Conservation (phyloP, 1,284 basidiomycete genomes). For the Moesziomyces sp. region DNA sequence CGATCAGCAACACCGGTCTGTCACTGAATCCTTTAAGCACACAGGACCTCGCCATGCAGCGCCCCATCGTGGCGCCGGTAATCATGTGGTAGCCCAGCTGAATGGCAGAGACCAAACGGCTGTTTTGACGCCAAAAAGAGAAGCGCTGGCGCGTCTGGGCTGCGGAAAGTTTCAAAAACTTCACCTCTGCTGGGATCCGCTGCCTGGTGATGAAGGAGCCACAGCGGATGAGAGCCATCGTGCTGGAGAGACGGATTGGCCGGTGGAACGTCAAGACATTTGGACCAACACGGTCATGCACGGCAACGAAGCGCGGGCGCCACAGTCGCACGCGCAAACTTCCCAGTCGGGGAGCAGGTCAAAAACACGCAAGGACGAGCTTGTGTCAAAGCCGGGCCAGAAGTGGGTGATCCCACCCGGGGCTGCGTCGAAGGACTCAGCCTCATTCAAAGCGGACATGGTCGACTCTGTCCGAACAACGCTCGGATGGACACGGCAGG, state of each 20-base stretch:
- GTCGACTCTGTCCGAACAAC: constrained; percentile 32
- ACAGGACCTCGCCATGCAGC: constrained; percentile 33
- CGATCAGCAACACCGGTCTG: not conserved
- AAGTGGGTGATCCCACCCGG: constrained; percentile 19
- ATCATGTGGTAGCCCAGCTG: constrained; percentile 4
- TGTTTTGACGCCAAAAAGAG: constrained; percentile 7
- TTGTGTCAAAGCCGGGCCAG: not conserved
- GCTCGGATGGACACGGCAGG: constrained; percentile 39
- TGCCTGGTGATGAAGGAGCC: not conserved
- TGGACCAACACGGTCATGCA: constrained; percentile 50
- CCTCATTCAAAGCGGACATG: constrained; percentile 32
- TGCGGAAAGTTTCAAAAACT: constrained; percentile 16
- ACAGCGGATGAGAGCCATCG: not conserved
- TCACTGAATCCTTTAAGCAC: constrained; percentile 10
- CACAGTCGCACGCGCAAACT: constrained; percentile 13
- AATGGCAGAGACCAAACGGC: not conserved
- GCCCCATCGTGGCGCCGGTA: constrained; percentile 24
- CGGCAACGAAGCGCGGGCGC: constrained; percentile 31
- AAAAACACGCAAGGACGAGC: not conserved
- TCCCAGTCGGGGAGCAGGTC: not conserved
- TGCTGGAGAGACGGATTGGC: constrained; percentile 31
- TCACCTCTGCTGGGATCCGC: constrained; percentile 38
- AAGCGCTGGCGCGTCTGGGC: constrained; percentile 13
- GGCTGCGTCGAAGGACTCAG: constrained; percentile 16
- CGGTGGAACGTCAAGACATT: constrained; percentile 50